Conservation (phyloP, 2,329 filamentous ascomycete genomes). For the Dactylellina leptospora region DNA sequence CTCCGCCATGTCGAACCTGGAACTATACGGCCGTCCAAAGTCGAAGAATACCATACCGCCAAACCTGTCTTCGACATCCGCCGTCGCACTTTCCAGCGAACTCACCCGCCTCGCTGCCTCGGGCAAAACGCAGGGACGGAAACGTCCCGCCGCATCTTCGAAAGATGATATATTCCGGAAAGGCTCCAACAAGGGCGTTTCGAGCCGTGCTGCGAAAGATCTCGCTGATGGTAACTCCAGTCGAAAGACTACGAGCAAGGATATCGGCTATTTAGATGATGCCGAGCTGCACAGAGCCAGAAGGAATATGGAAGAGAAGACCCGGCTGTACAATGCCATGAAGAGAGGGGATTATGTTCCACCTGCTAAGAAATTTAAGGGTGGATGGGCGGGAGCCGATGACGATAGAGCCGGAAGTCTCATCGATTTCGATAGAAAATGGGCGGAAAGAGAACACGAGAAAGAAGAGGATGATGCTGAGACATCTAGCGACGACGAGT, state of each 20-base stretch:
- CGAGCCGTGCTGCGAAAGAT: conserved; percentile 71
- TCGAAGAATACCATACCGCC: conserved; percentile 73
- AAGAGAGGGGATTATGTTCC: conserved; percentile 86
- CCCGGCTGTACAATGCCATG: conserved; percentile 84
- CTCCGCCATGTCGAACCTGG: conserved; percentile 63
- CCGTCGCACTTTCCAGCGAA: conserved; percentile 86
- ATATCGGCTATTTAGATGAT: conserved; percentile 70
- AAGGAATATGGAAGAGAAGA: conserved; percentile 88
- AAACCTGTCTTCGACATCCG: conserved; percentile 69
- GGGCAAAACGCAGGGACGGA: conserved; percentile 39
- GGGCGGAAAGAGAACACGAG: conserved; percentile 73
- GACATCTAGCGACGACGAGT: conserved; percentile 59
- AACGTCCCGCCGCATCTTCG: conserved; percentile 26
- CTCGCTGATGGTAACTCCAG: conserved; percentile 65
- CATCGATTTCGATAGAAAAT: conserved; percentile 96
- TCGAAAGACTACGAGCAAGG: conserved; percentile 64
- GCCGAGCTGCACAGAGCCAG: conserved; percentile 72
- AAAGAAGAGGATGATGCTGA: conserved; percentile 53
- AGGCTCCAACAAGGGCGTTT: conserved; percentile 70
- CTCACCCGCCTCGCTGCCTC: conserved; percentile 66
- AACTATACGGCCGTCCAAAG: conserved; percentile 79
- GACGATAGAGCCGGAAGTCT: conserved; percentile 73
- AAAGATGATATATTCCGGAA: conserved; percentile 58
- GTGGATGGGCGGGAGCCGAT: conserved; percentile 60
- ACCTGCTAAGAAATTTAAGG: conserved; percentile 39